Evolutionary conservation across 164 flowering plant species (phyloP).

Genomic region (Annona squamosa): DNA sequence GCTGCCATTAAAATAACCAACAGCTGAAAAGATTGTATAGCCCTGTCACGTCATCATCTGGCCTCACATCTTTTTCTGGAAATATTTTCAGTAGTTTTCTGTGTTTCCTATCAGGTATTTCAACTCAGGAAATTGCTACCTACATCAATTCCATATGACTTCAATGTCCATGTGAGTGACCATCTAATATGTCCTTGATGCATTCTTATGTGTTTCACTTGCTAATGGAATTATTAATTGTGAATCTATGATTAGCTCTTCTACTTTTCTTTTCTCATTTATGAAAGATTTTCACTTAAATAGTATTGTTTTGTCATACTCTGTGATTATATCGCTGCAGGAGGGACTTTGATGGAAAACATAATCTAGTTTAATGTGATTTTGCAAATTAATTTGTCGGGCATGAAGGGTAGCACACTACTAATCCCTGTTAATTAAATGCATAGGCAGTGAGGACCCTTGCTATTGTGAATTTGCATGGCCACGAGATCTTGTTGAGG

Average conservation of each 20-base stretch:
- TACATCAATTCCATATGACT: conserved; percentile 61
- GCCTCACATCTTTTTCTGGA: not conserved
- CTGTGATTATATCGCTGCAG: no score
- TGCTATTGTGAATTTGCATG: no score
- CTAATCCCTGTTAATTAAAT: no score
- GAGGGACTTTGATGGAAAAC: no score
- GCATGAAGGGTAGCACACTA: no score
- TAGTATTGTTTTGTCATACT: no score
- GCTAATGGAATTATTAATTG: not conserved
- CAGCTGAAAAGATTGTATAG: not conserved
- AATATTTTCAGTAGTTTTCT: not conserved
- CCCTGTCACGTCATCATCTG: not conserved
- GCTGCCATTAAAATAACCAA: not conserved
- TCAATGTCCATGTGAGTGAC: conserved; percentile 83
- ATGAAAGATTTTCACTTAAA: no score
- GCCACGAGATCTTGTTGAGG: no score
- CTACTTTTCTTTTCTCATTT: no score
- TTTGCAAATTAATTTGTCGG: no score
- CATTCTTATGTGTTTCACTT: not conserved
- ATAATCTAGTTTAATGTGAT: no score
- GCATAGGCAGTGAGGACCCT: no score
- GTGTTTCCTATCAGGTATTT: conserved; percentile 47
- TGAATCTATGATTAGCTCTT: not conserved
- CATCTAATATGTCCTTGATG: not conserved
- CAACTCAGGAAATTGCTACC: conserved; percentile 93